Percentiles rank a stretch among this genome's conserved stretches.
Conservation (phyloP, 345 rosid species). For the Eucalyptus regnans region DNA sequence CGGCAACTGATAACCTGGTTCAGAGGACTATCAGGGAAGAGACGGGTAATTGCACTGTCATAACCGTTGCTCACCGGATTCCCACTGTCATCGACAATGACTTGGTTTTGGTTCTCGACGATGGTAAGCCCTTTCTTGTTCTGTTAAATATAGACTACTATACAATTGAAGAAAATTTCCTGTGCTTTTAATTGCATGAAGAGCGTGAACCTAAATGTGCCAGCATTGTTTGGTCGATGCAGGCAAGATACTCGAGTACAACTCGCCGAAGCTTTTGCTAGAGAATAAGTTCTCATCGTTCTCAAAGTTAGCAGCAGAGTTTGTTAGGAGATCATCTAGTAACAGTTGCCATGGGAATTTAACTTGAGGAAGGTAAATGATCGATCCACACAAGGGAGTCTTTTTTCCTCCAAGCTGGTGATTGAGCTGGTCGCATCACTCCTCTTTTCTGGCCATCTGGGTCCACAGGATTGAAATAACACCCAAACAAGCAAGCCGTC, state of each 20-base stretch:
- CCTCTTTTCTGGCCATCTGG: not conserved
- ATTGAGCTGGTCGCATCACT: not conserved
- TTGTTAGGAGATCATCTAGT: constrained; percentile 38
- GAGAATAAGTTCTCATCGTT: constrained; percentile 47
- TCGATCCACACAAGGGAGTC: not conserved
- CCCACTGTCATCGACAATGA: constrained; percentile 79
- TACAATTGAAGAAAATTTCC: constrained; percentile 42
- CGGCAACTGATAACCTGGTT: constrained; percentile 40
- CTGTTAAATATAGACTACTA: not conserved
- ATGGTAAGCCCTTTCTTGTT: constrained; percentile 22
- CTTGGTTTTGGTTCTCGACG: constrained; percentile 72
- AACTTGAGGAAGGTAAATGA: not conserved
- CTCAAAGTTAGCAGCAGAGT: constrained; percentile 55
- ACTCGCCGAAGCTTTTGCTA: constrained; percentile 31
- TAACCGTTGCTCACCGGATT: constrained; percentile 83
- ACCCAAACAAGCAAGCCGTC: not conserved
- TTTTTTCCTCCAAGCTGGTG: not conserved
- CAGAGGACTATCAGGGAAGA: constrained; percentile 69
- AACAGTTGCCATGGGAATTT: not conserved
- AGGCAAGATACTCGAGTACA: constrained; percentile 44
- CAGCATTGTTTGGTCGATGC: not conserved
- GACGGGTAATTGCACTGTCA: constrained; percentile 62
- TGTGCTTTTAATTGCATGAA: constrained; percentile 22
- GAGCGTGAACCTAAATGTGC: not conserved
- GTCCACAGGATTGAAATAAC: not conserved